Evolutionary conservation across 2,329 filamentous ascomycete species (phyloP), one percentile per base, ranked within the genome.

Genomic region (Huntiella omanensis): DNA sequence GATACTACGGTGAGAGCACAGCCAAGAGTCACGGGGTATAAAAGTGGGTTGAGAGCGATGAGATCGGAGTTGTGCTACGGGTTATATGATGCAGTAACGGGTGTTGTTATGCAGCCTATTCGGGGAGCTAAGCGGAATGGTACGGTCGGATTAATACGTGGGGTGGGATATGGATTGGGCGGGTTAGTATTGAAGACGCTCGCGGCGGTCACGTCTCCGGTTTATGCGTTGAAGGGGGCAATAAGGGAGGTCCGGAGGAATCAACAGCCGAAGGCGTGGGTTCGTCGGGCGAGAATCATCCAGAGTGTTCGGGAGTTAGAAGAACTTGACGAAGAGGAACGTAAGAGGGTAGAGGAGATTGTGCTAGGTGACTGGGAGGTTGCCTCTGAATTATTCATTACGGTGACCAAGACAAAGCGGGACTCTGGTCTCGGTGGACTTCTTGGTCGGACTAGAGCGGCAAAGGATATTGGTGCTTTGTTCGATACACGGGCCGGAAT

Each of bases 1-100:
- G 79, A 83, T 53, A 69, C 74, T 42, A 82, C 77, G 1, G 79
- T 83, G 1, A 69, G 79, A 3, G 68, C 69, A 1, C 74, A 75
- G 1, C 67, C 68, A 1, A 68, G 75, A 5, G 71, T 83, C 37
- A 81, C 75, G 1, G 79, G 77, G 2, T 67, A 82, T 48, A 65
- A 68, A 43, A 80, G 75, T 2, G 79, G 78, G 1, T 61, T 77
- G 7, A 66, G 65, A 34, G 77, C 77, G 0, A 75, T 75, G 0
- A 64, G 74, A 4, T 62, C 69, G 49, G 77, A 80, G 56, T 70
- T 82, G 28, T 58, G 69, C 0, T 76, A 73, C 49, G 77, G 77
- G 3, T 60, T 82, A 10, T 79, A 74, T 54, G 77, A 82, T 53
- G 77, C 73, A 10, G 66, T 76, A 42, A 76, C 74, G 0, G 78